Percentiles rank a stretch among this genome's conserved stretches.
Conservation (phyloP, 177 flowering plant species). For the Vitis hybrid region DNA sequence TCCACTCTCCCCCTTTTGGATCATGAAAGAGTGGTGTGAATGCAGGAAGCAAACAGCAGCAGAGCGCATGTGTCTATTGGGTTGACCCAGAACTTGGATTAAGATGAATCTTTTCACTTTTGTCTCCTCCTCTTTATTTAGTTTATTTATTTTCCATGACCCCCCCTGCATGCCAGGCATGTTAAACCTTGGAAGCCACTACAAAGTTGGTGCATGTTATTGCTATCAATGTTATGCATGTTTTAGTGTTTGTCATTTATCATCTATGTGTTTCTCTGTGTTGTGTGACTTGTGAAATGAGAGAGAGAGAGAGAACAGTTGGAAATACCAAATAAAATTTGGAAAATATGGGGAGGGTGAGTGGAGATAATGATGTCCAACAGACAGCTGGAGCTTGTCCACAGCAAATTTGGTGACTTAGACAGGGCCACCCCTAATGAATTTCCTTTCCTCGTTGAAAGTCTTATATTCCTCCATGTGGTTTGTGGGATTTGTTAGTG, state of each 20-base stretch:
- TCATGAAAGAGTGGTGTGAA: slow-evolving; percentile 10
- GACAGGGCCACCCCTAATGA: not conserved
- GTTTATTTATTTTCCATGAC: not conserved
- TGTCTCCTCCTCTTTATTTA: not conserved
- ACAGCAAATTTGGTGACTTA: slow-evolving; percentile 6
- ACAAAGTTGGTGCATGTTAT: not conserved
- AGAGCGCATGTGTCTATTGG: not conserved
- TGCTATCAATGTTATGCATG: not conserved
- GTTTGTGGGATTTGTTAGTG: slow-evolving; percentile 17
- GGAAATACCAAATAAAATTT: not conserved
- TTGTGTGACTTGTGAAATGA: too few relatives aligned
- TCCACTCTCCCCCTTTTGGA: not conserved
- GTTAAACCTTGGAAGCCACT: not conserved
- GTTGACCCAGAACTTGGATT: slow-evolving; percentile 15
- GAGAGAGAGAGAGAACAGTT: not conserved
- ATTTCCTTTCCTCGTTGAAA: not conserved
- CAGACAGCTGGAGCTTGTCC: slow-evolving; percentile 3
- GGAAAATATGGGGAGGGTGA: not conserved
- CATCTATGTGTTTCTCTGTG: not conserved
- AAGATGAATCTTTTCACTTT: slow-evolving; percentile 6
- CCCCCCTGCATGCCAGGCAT: slow-evolving; percentile 3
- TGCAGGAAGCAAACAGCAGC: not conserved
- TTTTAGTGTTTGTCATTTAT: not conserved
- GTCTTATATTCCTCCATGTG: not conserved
- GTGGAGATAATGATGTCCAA: slow-evolving; percentile 10